Conservation (phyloP, 1,139 yeast genomes). For the Suhomyces kunorum region DNA sequence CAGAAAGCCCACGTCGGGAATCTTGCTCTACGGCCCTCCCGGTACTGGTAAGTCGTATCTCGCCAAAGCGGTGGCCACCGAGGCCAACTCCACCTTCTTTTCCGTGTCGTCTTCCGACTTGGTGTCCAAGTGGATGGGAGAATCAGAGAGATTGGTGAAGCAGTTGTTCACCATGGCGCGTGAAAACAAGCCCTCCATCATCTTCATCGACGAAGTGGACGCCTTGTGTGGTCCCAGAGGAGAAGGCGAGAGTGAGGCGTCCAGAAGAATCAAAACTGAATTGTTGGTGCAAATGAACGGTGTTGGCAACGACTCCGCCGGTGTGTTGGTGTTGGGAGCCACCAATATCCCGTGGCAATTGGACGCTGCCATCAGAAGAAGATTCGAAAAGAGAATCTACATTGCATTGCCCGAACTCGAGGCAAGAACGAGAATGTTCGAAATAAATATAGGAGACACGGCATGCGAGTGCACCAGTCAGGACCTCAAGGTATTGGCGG, state of each 20-base stretch:
- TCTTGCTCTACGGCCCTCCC: slow-evolving; percentile 93
- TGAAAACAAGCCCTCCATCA: slow-evolving; percentile 91
- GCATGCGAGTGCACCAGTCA: slow-evolving; percentile 75
- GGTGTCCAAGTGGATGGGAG: slow-evolving; percentile 99
- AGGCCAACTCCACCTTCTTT: slow-evolving; percentile 94
- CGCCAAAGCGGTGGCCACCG: slow-evolving; percentile 98
- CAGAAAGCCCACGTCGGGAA: slow-evolving; percentile 91
- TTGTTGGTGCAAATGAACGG: slow-evolving; percentile 98
- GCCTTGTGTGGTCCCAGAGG: slow-evolving; percentile 98
- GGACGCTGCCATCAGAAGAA: slow-evolving; percentile 95
- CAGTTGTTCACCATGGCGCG: slow-evolving; percentile 95
- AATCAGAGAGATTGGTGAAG: slow-evolving; percentile 90
- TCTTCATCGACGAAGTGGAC: slow-evolving; percentile 96
- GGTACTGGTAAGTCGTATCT: slow-evolving; percentile 98
- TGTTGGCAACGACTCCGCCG: slow-evolving; percentile 91
- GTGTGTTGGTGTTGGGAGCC: slow-evolving; percentile 95
- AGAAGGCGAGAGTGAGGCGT: slow-evolving; percentile 96
- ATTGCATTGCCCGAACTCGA: slow-evolving; percentile 91
- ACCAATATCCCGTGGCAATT: slow-evolving; percentile 99
- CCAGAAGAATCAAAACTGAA: slow-evolving; percentile 94
- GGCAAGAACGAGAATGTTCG: slow-evolving; percentile 92
- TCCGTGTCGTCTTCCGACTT: slow-evolving; percentile 93
- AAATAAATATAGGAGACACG: slow-evolving; percentile 85
- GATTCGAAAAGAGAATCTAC: slow-evolving; percentile 93
- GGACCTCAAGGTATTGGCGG: slow-evolving; percentile 79